These are phyloP conservation scores for Agarophyton chilense DNA, from an alignment of 23 red algal genomes.

Conservation along the genomic window DNA sequence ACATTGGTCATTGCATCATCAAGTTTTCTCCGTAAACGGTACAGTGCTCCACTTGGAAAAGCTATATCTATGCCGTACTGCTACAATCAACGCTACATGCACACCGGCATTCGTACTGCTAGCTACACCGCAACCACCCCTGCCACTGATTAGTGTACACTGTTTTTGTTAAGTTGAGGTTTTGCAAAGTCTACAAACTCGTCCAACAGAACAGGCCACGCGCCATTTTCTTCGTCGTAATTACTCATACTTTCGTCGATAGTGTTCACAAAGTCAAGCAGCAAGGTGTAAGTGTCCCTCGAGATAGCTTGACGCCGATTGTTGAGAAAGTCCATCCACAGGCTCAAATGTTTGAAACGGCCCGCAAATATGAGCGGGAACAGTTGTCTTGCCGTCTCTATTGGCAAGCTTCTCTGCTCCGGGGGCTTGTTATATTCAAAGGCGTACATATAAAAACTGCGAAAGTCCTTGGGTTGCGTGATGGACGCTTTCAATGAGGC, in stretches of 20 bases:
- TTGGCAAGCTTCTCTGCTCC: constrained; percentile 63
- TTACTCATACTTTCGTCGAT: constrained; percentile 58
- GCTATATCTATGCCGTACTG: background rate
- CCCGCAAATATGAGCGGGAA: constrained; percentile 77
- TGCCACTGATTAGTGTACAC: background rate
- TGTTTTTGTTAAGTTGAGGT: background rate
- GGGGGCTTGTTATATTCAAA: constrained; percentile 84
- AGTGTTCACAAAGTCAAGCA: constrained; percentile 69
- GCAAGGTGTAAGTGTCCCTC: constrained; percentile 72
- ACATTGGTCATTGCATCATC: too few species aligned
- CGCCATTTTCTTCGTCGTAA: constrained; percentile 85
- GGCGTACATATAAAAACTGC: constrained; percentile 87
- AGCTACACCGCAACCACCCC: background rate
- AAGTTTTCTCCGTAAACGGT: background rate
- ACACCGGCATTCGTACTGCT: background rate
- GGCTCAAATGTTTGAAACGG: constrained; percentile 67
- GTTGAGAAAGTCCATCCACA: constrained; percentile 73
- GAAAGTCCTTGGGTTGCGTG: constrained; percentile 56
- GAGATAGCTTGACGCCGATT: constrained; percentile 42
- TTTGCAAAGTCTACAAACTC: constrained; percentile 90
- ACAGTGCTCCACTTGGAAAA: background rate
- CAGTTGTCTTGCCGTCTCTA: constrained; percentile 70
- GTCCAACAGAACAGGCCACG: constrained; percentile 92
- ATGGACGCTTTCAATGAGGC: constrained; percentile 39
- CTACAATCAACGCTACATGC: background rate